Conservation (phyloP, 2,329 filamentous ascomycete genomes). For the Fusarium robinianum region DNA sequence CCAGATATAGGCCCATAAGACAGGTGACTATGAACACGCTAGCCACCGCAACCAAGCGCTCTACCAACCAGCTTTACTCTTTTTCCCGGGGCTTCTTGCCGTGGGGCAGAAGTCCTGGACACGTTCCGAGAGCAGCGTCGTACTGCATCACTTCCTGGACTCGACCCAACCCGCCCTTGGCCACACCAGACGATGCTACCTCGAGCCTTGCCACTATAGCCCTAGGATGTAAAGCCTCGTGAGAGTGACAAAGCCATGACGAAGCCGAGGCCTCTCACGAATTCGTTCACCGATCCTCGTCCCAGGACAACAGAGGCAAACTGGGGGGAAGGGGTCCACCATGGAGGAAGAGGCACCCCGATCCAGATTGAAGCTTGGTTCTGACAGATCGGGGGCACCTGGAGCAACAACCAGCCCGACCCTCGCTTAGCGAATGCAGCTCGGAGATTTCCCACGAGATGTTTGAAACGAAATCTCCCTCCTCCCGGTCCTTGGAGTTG, state of each 20-base stretch:
- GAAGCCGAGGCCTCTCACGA: constrained; percentile 23
- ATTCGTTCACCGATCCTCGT: constrained; percentile 1
- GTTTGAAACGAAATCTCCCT: constrained; percentile 24
- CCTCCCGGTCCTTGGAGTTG: constrained; percentile 16
- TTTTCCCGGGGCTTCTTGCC: constrained; percentile 25
- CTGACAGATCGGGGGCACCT: constrained; percentile 11
- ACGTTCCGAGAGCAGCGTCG: constrained; percentile 30
- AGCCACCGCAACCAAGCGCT: constrained; percentile 18
- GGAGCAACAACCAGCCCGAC: constrained; percentile 16
- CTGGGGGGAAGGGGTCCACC: too few relatives aligned
- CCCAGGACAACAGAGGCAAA: constrained; percentile 14
- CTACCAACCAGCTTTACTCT: constrained; percentile 34
- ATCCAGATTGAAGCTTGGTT: constrained; percentile 25
- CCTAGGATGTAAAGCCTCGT: constrained; percentile 21
- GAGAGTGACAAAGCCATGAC: constrained; percentile 35
- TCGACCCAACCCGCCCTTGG: constrained; percentile 17
- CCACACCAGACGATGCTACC: constrained; percentile 31
- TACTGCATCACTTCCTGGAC: constrained; percentile 32
- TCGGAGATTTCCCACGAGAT: constrained; percentile 36
- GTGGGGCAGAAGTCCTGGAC: constrained; percentile 21
- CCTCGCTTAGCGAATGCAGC: constrained; percentile 33
- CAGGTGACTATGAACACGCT: constrained; percentile 34
- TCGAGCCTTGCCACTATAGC: constrained; percentile 27
- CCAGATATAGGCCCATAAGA: constrained; percentile 37
- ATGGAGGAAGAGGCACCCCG: too few relatives aligned